Conservation (phyloP, 129 eudicot species). For the Pulicaria dysenterica region DNA sequence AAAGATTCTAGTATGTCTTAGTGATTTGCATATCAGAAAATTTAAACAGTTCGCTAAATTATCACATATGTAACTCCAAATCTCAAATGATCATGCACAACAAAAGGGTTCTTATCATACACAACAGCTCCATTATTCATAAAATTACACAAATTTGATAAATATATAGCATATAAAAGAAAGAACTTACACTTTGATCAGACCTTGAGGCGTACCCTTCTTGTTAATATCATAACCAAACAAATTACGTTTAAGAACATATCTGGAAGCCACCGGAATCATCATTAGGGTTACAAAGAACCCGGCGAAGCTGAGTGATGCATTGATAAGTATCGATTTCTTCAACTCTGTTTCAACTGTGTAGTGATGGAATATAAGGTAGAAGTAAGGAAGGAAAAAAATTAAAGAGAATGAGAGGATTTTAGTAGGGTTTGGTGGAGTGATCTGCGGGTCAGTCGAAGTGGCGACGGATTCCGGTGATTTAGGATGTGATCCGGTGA, state of each 20-base stretch:
- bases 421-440: constrained; percentile 47
- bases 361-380: constrained; percentile 58
- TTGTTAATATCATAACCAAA: constrained; percentile 89
- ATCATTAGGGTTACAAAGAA: constrained; percentile 57
- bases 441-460: constrained; percentile 42
- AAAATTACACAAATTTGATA: background rate
- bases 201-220: constrained; percentile 90
- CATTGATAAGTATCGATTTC: constrained; percentile 71
- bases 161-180: background rate
- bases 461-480: constrained; percentile 15
- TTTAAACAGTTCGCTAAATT: no score
- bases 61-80: background rate
- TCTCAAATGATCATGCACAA: background rate
- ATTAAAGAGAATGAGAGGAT: constrained; percentile 45
- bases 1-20: no score
- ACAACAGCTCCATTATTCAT: background rate
- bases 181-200: constrained; percentile 63
- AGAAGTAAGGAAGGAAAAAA: constrained; percentile 63
- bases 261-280: constrained; percentile 90
- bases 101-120: constrained; percentile 8
- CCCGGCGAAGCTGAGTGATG: constrained; percentile 55
- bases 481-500: constrained; percentile 14
- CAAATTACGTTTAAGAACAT: constrained; percentile 70
- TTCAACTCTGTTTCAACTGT: constrained; percentile 58
- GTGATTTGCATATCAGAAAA: no score